Evolutionary conservation across 805 yeast genomes (phyloP).

Genomic region (Kazachstania viticola): DNA sequence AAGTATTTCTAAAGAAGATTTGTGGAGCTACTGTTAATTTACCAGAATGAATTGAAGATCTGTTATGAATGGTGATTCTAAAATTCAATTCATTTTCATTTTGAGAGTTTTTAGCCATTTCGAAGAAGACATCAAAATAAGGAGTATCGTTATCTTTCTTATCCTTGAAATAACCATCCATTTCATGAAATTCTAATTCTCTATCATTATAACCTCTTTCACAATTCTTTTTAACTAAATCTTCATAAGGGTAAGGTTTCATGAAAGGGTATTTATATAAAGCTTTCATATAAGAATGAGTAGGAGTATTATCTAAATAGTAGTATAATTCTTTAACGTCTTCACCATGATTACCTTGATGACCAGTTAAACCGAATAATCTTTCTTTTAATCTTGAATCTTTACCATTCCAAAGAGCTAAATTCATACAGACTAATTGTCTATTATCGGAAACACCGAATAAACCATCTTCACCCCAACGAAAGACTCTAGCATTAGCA

Average conservation of each 20-base stretch:
- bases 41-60: constrained; percentile 65
- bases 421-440: constrained; percentile 61
- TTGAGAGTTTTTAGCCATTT: constrained; percentile 76
- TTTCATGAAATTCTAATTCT: constrained; percentile 78
- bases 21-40: constrained; percentile 84
- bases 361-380: constrained; percentile 79
- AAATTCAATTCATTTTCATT: constrained; percentile 73
- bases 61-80: constrained; percentile 77
- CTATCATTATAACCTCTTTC: constrained; percentile 52
- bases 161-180: constrained; percentile 51
- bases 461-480: constrained; percentile 96
- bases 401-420: constrained; percentile 87
- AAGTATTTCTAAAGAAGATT: constrained; percentile 72
- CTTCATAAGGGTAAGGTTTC: constrained; percentile 63
- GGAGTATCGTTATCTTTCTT: constrained; percentile 48
- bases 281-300: constrained; percentile 87
- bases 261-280: constrained; percentile 86
- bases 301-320: constrained; percentile 83
- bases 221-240: constrained; percentile 56
- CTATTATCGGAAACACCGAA: constrained; percentile 83
- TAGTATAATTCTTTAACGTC: constrained; percentile 82
- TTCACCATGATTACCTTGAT: constrained; percentile 93
- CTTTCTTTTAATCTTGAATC: constrained; percentile 80
- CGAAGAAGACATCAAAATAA: constrained; percentile 81
- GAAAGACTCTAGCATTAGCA: constrained; percentile 64